phyloP scores from a whole-genome alignment of 148 eudicot genomes.

The Rhododendron griersonianum region DNA sequence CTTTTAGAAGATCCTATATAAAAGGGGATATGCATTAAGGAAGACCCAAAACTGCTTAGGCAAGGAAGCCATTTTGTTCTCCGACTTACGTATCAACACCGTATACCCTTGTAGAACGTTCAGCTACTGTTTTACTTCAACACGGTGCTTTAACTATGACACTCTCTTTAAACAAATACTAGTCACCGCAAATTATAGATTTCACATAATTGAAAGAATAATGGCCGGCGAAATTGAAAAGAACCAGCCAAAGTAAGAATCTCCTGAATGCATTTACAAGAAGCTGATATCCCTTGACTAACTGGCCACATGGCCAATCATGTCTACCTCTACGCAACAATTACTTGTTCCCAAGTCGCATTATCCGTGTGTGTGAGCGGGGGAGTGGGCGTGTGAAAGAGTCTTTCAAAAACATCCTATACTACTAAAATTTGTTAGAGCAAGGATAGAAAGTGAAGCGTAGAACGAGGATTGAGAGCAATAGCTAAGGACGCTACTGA shows the following conservation, averaged over 20 bases:
- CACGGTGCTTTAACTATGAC: not conserved
- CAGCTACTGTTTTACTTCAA: not conserved
- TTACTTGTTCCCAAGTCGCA: not conserved
- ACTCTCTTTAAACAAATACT: not conserved
- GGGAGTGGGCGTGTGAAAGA: not conserved
- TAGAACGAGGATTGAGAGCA: not conserved
- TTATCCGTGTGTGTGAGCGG: not conserved
- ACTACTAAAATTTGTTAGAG: not conserved
- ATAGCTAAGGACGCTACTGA: not conserved
- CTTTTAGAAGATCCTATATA: not conserved
- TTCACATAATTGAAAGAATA: too few species aligned
- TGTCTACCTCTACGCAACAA: not conserved
- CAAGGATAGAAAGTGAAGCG: not conserved
- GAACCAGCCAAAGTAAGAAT: not conserved
- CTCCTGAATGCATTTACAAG: not conserved
- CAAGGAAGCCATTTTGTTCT: not conserved
- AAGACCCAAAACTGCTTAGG: not conserved
- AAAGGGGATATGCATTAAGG: not conserved
- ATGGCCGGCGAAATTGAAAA: too few species aligned
- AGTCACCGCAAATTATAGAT: not conserved
- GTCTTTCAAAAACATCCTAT: not conserved
- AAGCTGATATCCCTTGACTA: not conserved
- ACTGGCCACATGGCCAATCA: not conserved
- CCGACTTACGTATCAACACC: not conserved
- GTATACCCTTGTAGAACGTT: not conserved